Percentiles rank a stretch among this genome's conserved stretches.
phyloP scores from a whole-genome alignment of 1,284 basidiomycete species.

The Binderoboletus segoi region DNA sequence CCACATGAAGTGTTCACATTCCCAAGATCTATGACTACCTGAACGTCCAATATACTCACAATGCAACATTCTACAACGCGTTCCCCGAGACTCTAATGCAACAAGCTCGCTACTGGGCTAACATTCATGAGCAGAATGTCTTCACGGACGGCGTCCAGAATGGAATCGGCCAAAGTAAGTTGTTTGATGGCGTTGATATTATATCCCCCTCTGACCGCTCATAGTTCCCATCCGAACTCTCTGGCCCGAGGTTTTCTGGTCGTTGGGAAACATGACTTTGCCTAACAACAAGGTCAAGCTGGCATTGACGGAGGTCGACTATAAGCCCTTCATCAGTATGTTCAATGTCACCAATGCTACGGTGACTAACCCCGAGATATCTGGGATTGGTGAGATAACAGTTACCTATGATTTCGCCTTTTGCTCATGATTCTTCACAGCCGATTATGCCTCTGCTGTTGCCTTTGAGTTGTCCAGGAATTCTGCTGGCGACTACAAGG shows the following conservation, averaged over 20 bases:
- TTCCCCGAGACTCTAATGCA: conserved; percentile 38
- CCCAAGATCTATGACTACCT: conserved; percentile 52
- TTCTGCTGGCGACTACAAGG: conserved; percentile 20
- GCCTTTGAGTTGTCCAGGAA: conserved; percentile 46
- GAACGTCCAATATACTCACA: conserved; percentile 55
- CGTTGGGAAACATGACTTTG: conserved; percentile 44
- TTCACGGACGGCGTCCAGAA: conserved; percentile 45
- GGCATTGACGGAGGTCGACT: conserved; percentile 45
- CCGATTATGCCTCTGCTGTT: conserved; percentile 51
- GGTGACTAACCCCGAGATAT: conserved; percentile 34
- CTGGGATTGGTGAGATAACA: conserved; percentile 37
- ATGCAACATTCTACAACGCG: conserved; percentile 40
- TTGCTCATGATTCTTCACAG: conserved; percentile 28
- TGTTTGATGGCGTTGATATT: not conserved
- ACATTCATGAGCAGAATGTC: conserved; percentile 52
- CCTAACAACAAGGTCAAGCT: conserved; percentile 45
- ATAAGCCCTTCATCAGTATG: conserved; percentile 56
- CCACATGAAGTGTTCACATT: too few species aligned
- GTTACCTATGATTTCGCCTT: not conserved
- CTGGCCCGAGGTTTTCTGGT: conserved; percentile 47
- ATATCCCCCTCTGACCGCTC: not conserved
- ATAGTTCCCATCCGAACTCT: conserved; percentile 43
- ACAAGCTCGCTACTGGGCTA: conserved; percentile 47
- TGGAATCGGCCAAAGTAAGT: conserved; percentile 50
- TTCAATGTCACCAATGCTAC: conserved; percentile 50